A percentile compares a stretch with the other conserved stretches of the same genome.
Evolutionary conservation across 495 filamentous ascomycete genomes (phyloP).

Genomic region (Penicillium cinerascens): DNA sequence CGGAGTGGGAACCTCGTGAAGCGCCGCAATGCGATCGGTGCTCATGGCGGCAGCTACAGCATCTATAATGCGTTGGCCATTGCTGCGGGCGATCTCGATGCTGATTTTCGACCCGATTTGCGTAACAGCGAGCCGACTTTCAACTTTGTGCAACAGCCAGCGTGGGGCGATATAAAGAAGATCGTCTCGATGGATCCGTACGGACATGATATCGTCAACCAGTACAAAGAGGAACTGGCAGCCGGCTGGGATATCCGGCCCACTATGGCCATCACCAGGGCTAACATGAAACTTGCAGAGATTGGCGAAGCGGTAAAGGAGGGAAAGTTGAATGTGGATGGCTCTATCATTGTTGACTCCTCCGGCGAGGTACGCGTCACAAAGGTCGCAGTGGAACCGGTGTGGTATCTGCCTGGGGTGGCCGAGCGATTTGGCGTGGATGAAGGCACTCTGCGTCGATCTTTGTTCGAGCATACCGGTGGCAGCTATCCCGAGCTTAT

Average conservation of each 20-base stretch:
- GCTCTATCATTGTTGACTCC: conserved; percentile 82
- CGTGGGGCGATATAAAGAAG: conserved; percentile 89
- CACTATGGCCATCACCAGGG: conserved; percentile 91
- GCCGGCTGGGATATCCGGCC: conserved; percentile 91
- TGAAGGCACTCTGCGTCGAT: conserved; percentile 79
- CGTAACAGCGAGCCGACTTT: conserved; percentile 91
- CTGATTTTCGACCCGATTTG: conserved; percentile 86
- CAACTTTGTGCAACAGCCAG: conserved; percentile 79
- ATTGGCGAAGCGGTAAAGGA: conserved; percentile 79
- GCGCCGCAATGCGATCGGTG: conserved; percentile 81
- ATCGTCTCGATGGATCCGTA: conserved; percentile 97
- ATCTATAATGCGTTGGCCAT: conserved; percentile 95
- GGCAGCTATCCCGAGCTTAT: conserved; percentile 91
- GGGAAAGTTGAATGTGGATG: conserved; percentile 80
- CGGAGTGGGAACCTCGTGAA: conserved; percentile 71
- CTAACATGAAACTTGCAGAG: conserved; percentile 96
- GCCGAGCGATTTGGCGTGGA: conserved; percentile 95
- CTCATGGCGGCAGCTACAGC: conserved; percentile 95
- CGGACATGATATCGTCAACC: conserved; percentile 65
- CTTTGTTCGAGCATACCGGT: conserved; percentile 92
- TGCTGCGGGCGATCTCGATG: conserved; percentile 80
- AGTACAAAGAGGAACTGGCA: conserved; percentile 35
- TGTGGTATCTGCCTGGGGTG: conserved; percentile 94
- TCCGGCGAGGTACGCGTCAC: conserved; percentile 87
- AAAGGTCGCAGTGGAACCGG: conserved; percentile 93